Evolutionary conservation across 2,329 filamentous ascomycete genomes (phyloP).

Genomic region (Botryotinia narcissicola): DNA sequence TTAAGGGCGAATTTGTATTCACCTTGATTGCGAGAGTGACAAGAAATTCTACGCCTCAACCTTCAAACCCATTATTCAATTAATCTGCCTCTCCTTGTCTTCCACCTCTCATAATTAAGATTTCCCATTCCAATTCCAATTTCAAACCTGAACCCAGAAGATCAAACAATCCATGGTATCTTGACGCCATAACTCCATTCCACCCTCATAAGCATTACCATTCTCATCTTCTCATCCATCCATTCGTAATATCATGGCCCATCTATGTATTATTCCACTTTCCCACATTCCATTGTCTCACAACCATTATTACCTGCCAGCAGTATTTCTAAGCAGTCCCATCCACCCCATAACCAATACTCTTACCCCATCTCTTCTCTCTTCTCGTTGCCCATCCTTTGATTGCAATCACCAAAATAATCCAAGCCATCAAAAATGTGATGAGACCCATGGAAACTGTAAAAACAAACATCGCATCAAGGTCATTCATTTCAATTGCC

Average conservation of each 20-base stretch:
- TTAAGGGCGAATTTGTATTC: background rate
- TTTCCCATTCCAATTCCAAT: background rate
- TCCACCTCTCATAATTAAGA: no score
- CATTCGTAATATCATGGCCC: background rate
- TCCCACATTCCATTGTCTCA: background rate
- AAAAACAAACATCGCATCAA: constrained; percentile 93
- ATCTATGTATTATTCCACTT: background rate
- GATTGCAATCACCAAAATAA: constrained; percentile 71
- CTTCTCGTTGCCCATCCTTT: constrained; percentile 77
- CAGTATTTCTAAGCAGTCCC: background rate
- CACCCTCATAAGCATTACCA: background rate
- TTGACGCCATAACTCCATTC: constrained; percentile 4
- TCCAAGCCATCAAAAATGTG: constrained; percentile 81
- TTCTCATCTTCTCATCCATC: background rate
- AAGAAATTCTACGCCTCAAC: background rate
- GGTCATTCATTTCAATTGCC: constrained; percentile 70
- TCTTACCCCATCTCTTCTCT: constrained; percentile 33
- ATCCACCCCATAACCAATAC: background rate
- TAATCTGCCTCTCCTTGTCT: background rate
- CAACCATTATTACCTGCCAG: background rate
- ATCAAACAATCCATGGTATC: constrained; percentile 21
- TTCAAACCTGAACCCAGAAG: background rate
- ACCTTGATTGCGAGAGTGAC: background rate
- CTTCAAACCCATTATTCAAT: background rate
- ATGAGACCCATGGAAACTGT: constrained; percentile 83